A percentile compares a stretch with the other conserved stretches of the same genome.
Evolutionary conservation across 257 asterid genomes (phyloP).

Genomic region (Lithospermum erythrorhizon): DNA sequence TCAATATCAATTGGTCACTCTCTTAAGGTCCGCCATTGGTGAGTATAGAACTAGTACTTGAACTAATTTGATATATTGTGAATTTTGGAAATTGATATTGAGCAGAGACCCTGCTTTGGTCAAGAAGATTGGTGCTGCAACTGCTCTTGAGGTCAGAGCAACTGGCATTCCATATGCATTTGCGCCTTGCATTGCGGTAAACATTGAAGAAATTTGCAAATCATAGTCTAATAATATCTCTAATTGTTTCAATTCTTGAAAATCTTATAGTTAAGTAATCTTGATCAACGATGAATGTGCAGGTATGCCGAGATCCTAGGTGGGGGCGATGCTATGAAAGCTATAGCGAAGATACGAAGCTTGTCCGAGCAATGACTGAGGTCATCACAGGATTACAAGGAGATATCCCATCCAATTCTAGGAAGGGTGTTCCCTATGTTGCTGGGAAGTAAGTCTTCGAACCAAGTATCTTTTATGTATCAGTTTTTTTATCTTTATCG

Average conservation of each 20-base stretch:
- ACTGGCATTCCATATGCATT: slow-evolving; percentile 56
- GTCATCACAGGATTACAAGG: slow-evolving; percentile 71
- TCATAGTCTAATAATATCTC: too few relatives aligned
- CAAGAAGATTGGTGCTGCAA: slow-evolving; percentile 58
- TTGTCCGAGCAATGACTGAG: slow-evolving; percentile 67
- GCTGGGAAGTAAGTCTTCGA: slow-evolving; percentile 46
- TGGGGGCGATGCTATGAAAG: slow-evolving; percentile 90
- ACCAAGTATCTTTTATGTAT: background rate
- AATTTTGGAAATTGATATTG: background rate
- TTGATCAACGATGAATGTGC: background rate
- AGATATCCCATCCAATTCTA: slow-evolving; percentile 32
- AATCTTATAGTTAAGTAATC: too few relatives aligned
- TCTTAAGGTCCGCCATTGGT: too few relatives aligned
- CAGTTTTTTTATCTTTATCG: too few relatives aligned
- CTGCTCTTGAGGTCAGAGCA: slow-evolving; percentile 67
- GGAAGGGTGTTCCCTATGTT: slow-evolving; percentile 53
- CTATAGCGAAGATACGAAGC: slow-evolving; percentile 52
- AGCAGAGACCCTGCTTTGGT: slow-evolving; percentile 48
- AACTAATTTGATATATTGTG: too few relatives aligned
- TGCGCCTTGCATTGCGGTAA: slow-evolving; percentile 74
- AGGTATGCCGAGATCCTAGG: slow-evolving; percentile 86
- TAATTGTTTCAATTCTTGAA: too few relatives aligned
- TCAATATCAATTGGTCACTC: too few relatives aligned
- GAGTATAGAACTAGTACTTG: too few relatives aligned
- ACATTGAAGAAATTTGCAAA: background rate